Evolutionary conservation across 2,329 filamentous ascomycete genomes (phyloP).

Genomic region (Xylariaceae sp.): DNA sequence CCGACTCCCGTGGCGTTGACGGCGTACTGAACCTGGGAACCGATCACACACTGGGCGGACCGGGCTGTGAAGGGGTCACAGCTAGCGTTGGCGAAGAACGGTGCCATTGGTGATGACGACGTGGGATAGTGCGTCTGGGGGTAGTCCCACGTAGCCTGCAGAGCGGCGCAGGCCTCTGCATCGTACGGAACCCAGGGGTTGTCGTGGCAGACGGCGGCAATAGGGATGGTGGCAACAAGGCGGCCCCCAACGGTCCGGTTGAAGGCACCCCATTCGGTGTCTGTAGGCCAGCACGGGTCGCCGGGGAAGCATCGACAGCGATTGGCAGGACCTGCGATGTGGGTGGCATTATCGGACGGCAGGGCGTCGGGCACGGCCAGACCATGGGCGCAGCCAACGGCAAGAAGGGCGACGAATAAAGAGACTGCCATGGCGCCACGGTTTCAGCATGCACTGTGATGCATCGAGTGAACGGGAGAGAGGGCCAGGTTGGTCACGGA

Average conservation of each 20-base stretch:
- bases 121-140: background rate
- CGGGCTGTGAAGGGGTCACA: conserved; percentile 1
- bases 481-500: too few relatives aligned
- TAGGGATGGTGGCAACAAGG: background rate
- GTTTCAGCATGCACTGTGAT: too few relatives aligned
- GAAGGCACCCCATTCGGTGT: background rate
- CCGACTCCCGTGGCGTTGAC: conserved; percentile 23
- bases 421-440: too few relatives aligned
- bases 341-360: too few relatives aligned
- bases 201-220: background rate
- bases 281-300: conserved; percentile 3
- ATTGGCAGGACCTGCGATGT: too few relatives aligned
- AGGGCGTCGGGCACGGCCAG: too few relatives aligned
- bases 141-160: background rate
- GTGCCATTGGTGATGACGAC: background rate
- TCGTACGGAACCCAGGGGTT: background rate
- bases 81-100: background rate
- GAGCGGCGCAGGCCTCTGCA: background rate
- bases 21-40: conserved; percentile 17
- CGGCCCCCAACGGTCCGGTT: background rate
- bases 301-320: conserved; percentile 1
- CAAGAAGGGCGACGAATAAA: too few relatives aligned
- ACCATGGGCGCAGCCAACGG: too few relatives aligned
- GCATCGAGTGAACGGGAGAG: too few relatives aligned
- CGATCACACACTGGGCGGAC: conserved; percentile 1